These are phyloP conservation scores for Neltuma alba DNA, from an alignment of 306 rosid genomes.

Conservation along the genomic window DNA sequence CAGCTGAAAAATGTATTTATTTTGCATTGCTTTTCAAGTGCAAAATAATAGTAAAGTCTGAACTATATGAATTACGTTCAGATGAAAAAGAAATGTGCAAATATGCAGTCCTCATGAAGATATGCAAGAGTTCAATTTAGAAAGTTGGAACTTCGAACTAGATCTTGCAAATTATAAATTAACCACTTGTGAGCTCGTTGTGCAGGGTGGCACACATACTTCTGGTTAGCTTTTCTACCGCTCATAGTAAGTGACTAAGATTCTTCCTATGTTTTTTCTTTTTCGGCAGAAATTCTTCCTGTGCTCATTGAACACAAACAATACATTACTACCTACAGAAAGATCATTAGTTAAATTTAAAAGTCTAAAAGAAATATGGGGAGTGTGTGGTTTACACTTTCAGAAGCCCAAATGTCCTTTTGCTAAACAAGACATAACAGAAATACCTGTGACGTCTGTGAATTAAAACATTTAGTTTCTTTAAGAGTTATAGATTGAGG, in stretches of 20 bases:
- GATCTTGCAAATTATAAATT: background rate
- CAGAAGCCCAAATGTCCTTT: background rate
- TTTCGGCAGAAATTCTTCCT: background rate
- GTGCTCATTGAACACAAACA: background rate
- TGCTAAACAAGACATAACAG: background rate
- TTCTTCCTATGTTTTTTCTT: background rate
- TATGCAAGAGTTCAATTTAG: background rate
- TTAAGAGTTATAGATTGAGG: background rate
- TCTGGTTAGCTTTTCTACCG: constrained; percentile 93
- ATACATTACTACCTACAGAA: background rate
- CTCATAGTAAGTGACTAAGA: constrained; percentile 65
- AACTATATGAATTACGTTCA: background rate
- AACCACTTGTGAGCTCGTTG: constrained; percentile 10
- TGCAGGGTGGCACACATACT: constrained; percentile 94
- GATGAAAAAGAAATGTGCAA: background rate
- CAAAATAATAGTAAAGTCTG: too few species aligned
- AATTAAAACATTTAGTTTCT: too few species aligned
- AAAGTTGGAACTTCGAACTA: background rate
- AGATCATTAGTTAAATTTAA: too few species aligned
- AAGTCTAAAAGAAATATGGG: background rate
- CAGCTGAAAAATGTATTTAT: too few species aligned
- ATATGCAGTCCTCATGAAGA: background rate
- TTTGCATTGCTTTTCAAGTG: too few species aligned
- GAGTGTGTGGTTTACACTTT: background rate
- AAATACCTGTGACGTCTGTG: too few species aligned